phyloP scores from a whole-genome alignment of 306 rosid genomes.

The Canavalia ensiformis region DNA sequence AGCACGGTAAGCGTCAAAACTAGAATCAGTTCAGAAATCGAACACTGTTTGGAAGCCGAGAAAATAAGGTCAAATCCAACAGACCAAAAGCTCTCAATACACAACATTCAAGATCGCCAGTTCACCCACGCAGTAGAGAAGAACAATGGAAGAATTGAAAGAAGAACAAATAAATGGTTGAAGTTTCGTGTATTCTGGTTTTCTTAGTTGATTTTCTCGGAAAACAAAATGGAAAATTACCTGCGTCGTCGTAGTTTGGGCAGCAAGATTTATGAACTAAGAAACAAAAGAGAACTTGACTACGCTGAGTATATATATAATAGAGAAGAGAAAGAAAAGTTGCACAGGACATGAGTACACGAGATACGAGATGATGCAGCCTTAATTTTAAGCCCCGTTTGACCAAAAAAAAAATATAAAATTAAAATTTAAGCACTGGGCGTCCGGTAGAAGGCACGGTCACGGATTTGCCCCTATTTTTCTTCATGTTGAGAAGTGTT shows the following conservation, averaged over 20 bases:
- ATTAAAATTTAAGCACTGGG: too few species aligned
- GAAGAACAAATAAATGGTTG: neutral
- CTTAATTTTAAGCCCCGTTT: neutral
- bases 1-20: slow-evolving; percentile 27
- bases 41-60: neutral
- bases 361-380: neutral
- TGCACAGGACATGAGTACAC: neutral
- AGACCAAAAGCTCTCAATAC: neutral
- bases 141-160: neutral
- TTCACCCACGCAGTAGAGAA: neutral
- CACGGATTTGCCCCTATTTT: too few species aligned
- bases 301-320: neutral
- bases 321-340: neutral
- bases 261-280: neutral
- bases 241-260: neutral
- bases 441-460: too few species aligned
- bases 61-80: slow-evolving; percentile 22
- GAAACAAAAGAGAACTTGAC: neutral
- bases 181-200: neutral
- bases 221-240: slow-evolving; percentile 13
- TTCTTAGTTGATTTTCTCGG: neutral
- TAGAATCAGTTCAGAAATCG: slow-evolving; percentile 15
- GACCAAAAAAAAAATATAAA: too few species aligned
- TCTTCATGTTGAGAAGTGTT: too few species aligned
- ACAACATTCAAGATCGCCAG: neutral